These are phyloP conservation scores for Gamarada debralockiae DNA, from an alignment of 495 filamentous ascomycete genomes.

Conservation along the genomic window DNA sequence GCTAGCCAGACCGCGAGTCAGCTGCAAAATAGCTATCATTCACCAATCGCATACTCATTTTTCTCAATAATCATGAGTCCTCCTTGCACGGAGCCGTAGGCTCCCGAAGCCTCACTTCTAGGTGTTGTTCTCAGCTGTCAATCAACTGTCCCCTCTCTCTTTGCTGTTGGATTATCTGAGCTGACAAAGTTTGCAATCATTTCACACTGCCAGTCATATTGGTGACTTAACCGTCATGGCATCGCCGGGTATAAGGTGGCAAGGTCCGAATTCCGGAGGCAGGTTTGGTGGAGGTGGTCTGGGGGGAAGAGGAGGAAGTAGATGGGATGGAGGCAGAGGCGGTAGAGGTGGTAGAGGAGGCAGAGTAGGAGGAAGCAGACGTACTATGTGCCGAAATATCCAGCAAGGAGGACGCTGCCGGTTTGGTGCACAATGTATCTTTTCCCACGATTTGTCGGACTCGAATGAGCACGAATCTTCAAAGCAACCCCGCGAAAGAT, in stretches of 20 bases:
- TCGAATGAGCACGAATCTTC: not conserved
- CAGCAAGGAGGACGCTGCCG: slow-evolving; percentile 11
- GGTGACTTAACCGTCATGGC: slow-evolving; percentile 2
- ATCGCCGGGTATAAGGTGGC: slow-evolving; percentile 7
- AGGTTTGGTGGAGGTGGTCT: not conserved
- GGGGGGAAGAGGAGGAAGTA: slow-evolving; percentile 6
- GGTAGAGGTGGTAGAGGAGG: slow-evolving; percentile 2
- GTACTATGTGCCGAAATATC: slow-evolving; percentile 14
- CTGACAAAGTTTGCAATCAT: too few species aligned
- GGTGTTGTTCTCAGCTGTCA: too few species aligned
- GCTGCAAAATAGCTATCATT: too few species aligned
- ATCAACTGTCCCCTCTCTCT: too few species aligned
- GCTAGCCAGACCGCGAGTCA: too few species aligned
- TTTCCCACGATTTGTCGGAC: slow-evolving; percentile 13
- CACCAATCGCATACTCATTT: too few species aligned
- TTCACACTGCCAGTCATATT: too few species aligned
- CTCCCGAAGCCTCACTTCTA: too few species aligned
- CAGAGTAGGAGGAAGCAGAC: slow-evolving; percentile 1
- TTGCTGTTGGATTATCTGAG: too few species aligned
- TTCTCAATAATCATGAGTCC: too few species aligned
- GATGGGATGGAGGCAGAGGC: slow-evolving; percentile 6
- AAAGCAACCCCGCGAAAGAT: not conserved
- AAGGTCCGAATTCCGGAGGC: slow-evolving; percentile 11
- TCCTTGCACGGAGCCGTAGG: too few species aligned
- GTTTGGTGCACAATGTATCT: slow-evolving; percentile 6